Conservation (phyloP, 345 rosid genomes). For the Turnera subulata region DNA sequence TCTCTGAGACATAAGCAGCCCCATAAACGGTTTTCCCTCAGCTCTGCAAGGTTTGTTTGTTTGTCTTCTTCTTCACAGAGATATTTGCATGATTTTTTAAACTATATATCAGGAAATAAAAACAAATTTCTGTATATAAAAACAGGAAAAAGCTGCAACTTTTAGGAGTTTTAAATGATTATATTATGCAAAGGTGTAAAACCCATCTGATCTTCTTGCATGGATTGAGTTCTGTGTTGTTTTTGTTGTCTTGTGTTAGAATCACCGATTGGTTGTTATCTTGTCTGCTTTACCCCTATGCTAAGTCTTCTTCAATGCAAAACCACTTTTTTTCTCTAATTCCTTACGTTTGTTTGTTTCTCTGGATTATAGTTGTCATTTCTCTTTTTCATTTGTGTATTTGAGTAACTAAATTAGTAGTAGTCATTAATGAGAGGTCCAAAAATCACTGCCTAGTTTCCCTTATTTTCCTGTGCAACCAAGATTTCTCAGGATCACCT, state of each 20-base stretch:
- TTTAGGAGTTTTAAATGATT: not conserved
- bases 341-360: too few relatives aligned
- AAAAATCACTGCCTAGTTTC: constrained; percentile 19
- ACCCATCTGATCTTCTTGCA: constrained; percentile 18
- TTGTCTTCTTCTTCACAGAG: not conserved
- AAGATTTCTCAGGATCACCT: constrained; percentile 14
- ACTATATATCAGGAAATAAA: not conserved
- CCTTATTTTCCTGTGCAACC: not conserved
- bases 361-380: not conserved
- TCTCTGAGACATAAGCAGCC: constrained; percentile 71
- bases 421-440: not conserved
- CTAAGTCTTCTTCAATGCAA: constrained; percentile 13
- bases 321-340: too few relatives aligned
- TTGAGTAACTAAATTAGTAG: not conserved
- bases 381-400: not conserved
- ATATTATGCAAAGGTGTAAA: too few relatives aligned
- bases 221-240: constrained; percentile 30
- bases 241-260: constrained; percentile 38
- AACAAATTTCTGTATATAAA: not conserved
- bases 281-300: constrained; percentile 28
- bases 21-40: constrained; percentile 53
- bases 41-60: constrained; percentile 71
- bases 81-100: not conserved
- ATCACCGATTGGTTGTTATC: constrained; percentile 35
- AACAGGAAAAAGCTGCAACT: constrained; percentile 20